Evolutionary conservation across 1,284 basidiomycete genomes (phyloP), one percentile per base, ranked within the genome.

Genomic region (Ganoderma sp.): DNA sequence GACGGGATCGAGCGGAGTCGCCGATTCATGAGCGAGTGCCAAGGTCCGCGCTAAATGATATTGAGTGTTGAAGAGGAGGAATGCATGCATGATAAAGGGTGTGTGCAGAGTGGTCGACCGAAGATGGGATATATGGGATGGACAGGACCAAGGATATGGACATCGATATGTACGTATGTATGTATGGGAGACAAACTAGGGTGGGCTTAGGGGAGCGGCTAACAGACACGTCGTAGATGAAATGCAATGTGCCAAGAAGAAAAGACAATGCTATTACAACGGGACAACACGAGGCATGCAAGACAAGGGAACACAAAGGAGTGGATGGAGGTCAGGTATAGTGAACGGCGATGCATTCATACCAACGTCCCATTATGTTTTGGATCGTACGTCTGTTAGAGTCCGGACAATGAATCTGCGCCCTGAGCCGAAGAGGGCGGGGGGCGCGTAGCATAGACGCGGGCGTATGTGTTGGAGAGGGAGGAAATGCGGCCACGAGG

Each of bases 301-400:
- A 50, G 63, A 22, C 25, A 28, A 42, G 28, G 52, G 19, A 43
- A 54, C 41, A 32, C 41, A 43, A 64, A 63, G 56, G 68, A 69
- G 60, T 39, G 67, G 58, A 64, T 63, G 48, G 22, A 19, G 67
- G 71, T 70, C 64, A 72, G 71, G 69, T 72, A 70, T 70, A 70
- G 69, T 12, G 69, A 72, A 58, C 42, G 69, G 65, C 65, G 67
- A 54, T 43, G 67, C 63, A 64, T 50, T 58, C 48, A 64, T 64
- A 66, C 69, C 69, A 72, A 67, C 71, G 69, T 72, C 71, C 71
- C 54, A 67, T 67, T 62, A 52, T 67, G 34, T 52, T 68, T 62
- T 70, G 64, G 56, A 37, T 66, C 58, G 64, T 72, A 70, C 67
- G 64, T 65, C 65, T 72, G 66, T 28, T 65, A 60, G 39, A 42